These are phyloP conservation scores for Gracilariopsis chorda DNA, from an alignment of 23 red algal species.

Conservation along the genomic window DNA sequence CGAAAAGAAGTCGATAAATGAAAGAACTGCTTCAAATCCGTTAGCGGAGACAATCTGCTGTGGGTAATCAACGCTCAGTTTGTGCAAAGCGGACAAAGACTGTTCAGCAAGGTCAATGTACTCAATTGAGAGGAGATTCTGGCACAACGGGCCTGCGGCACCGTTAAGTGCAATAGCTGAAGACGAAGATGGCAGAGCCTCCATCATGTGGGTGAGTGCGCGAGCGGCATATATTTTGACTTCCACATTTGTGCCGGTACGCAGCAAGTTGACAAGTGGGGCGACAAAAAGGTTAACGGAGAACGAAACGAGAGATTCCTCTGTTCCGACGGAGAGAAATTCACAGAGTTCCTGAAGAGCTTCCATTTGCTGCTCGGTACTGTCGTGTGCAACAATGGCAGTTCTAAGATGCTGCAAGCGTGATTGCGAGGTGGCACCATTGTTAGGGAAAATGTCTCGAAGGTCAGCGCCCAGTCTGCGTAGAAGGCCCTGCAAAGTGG, in stretches of 20 bases:
- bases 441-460: slow-evolving; percentile 70
- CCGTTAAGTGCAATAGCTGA: slow-evolving; percentile 77
- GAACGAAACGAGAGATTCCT: slow-evolving; percentile 84
- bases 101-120: slow-evolving; percentile 99
- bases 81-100: slow-evolving; percentile 85
- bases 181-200: slow-evolving; percentile 73
- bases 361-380: slow-evolving; percentile 48
- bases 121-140: slow-evolving; percentile 83
- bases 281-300: slow-evolving; percentile 83
- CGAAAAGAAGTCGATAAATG: slow-evolving; percentile 96
- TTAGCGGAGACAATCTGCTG: slow-evolving; percentile 78
- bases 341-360: slow-evolving; percentile 91
- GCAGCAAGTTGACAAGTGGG: slow-evolving; percentile 76
- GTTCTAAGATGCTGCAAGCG: slow-evolving; percentile 59
- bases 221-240: slow-evolving; percentile 84
- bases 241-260: slow-evolving; percentile 40
- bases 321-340: slow-evolving; percentile 91
- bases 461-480: slow-evolving; percentile 66
- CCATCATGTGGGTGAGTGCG: slow-evolving; percentile 93
- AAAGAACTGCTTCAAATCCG: slow-evolving; percentile 84
- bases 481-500: slow-evolving; percentile 51
- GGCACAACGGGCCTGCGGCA: slow-evolving; percentile 78
- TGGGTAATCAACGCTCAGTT: slow-evolving; percentile 84
- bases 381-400: slow-evolving; percentile 27
- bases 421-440: slow-evolving; percentile 46